Evolutionary conservation across 495 filamentous ascomycete genomes (phyloP).

Genomic region (Hypoxylon perforatum): DNA sequence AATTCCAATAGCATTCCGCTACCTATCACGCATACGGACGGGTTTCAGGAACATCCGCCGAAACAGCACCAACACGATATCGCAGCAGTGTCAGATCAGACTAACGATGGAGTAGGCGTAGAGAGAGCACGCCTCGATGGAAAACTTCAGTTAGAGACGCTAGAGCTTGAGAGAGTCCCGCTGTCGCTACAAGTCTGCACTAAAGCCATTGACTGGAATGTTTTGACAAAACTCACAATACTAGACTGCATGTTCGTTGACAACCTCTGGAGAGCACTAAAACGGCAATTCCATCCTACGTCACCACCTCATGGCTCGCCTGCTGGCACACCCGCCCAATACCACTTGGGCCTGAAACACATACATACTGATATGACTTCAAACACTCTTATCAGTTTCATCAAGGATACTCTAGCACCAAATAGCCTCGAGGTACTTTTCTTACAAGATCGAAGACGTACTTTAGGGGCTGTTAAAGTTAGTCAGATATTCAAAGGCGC

Average conservation of each 20-base stretch:
- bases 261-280: conserved; percentile 81
- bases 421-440: conserved; percentile 87
- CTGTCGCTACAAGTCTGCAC: conserved; percentile 75
- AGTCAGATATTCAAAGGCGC: conserved; percentile 80
- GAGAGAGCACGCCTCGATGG: conserved; percentile 51
- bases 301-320: conserved; percentile 40
- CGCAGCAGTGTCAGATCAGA: conserved; percentile 1
- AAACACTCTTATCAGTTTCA: conserved; percentile 78
- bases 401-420: conserved; percentile 86
- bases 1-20: conserved; percentile 5
- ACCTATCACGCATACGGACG: background rate
- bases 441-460: conserved; percentile 75
- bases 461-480: conserved; percentile 69
- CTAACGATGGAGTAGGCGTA: background rate
- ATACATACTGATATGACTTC: conserved; percentile 89
- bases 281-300: conserved; percentile 75
- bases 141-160: conserved; percentile 74
- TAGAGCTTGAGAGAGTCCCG: conserved; percentile 86
- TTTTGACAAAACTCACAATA: conserved; percentile 81
- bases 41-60: conserved; percentile 11
- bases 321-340: conserved; percentile 60
- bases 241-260: conserved; percentile 83
- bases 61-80: conserved; percentile 7
- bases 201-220: conserved; percentile 82
- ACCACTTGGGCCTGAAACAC: conserved; percentile 78